Percentiles rank a stretch among this genome's conserved stretches.
Conservation (phyloP, 768 basidiomycete species). For the Amanita muscaria region DNA sequence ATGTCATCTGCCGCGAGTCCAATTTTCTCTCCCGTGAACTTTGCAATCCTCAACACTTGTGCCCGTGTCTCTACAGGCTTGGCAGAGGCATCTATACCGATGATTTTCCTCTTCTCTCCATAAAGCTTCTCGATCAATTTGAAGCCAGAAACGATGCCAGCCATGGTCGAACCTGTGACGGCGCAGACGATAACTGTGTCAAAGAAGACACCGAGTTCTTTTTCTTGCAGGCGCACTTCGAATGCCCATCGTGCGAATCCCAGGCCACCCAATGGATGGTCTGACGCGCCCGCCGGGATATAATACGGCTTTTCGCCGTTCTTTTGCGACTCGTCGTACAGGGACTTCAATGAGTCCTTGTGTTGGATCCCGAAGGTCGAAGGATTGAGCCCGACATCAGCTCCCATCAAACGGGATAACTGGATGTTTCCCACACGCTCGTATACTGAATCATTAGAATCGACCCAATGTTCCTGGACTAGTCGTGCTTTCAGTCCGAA, state of each 20-base stretch:
- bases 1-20: not conserved
- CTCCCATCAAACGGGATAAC: conserved; percentile 5
- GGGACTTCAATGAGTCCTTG: not conserved
- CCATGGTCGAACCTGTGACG: conserved; percentile 6
- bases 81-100: conserved; percentile 6
- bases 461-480: conserved; percentile 5
- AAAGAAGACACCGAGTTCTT: conserved; percentile 4
- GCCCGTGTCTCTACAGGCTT: conserved; percentile 1
- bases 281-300: conserved; percentile 3
- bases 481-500: not conserved
- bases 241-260: conserved; percentile 6
- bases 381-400: conserved; percentile 1
- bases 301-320: conserved; percentile 5
- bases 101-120: not conserved
- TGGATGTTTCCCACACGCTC: conserved; percentile 4
- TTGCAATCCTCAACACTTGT: conserved; percentile 1
- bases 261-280: conserved; percentile 4
- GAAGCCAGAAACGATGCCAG: conserved; percentile 5
- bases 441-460: conserved; percentile 1
- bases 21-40: conserved; percentile 2
- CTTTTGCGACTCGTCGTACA: not conserved
- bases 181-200: conserved; percentile 4
- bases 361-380: conserved; percentile 1
- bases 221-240: conserved; percentile 3
- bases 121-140: conserved; percentile 4